A percentile compares a stretch with the other conserved stretches of the same genome.
These are phyloP conservation scores for Penicillium brevicompactum DNA, from an alignment of 2,329 filamentous ascomycete genomes.

Conservation along the genomic window DNA sequence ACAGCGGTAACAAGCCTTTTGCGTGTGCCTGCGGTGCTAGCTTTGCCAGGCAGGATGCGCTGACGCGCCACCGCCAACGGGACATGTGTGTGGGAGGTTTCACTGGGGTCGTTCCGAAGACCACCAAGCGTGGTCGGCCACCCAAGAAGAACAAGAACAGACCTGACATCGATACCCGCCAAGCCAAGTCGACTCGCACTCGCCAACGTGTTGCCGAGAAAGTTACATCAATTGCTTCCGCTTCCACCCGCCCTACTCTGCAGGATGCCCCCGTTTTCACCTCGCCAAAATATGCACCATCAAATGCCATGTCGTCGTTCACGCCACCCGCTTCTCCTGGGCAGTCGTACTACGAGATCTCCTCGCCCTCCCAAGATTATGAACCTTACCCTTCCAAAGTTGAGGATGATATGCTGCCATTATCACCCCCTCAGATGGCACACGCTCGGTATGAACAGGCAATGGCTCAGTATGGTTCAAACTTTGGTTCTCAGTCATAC, in stretches of 20 bases:
- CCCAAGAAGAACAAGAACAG: constrained; percentile 63
- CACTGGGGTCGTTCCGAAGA: constrained; percentile 72
- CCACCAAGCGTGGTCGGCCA: constrained; percentile 66
- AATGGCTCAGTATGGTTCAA: constrained; percentile 22
- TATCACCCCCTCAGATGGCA: constrained; percentile 32
- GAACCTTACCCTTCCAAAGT: constrained; percentile 42
- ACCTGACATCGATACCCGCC: constrained; percentile 60
- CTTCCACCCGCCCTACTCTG: constrained; percentile 24
- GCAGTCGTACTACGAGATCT: constrained; percentile 40
- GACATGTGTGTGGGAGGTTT: constrained; percentile 97
- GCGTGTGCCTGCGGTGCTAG: constrained; percentile 91
- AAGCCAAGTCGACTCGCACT: constrained; percentile 59
- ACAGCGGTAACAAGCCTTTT: constrained; percentile 93
- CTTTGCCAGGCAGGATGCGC: constrained; percentile 91
- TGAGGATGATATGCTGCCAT: constrained; percentile 40
- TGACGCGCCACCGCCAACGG: constrained; percentile 90
- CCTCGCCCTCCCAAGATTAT: constrained; percentile 38
- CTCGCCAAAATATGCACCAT: constrained; percentile 47
- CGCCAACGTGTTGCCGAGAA: constrained; percentile 46
- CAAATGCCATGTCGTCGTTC: constrained; percentile 47
- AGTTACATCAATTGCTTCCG: constrained; percentile 33
- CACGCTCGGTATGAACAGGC: constrained; percentile 26
- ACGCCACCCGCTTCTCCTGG: constrained; percentile 52
- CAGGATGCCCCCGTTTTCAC: constrained; percentile 40
- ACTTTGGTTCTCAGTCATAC: constrained; percentile 20